Percentiles rank a stretch among this genome's conserved stretches.
Conservation (phyloP, 495 filamentous ascomycete species). For the Alectoria sarmentosa region DNA sequence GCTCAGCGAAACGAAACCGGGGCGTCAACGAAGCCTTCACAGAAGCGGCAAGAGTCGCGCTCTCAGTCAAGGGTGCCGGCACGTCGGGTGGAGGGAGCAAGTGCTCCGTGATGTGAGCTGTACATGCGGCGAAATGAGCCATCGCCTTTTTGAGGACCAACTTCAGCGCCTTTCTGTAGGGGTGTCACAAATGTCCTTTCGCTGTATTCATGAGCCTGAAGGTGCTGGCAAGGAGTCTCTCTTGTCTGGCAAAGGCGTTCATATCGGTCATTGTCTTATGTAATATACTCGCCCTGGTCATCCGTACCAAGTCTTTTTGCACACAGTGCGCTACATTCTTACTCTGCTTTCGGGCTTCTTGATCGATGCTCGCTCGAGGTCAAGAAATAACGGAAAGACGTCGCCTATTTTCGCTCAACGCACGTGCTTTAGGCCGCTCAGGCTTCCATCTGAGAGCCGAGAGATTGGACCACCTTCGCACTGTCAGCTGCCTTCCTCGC, state of each 20-base stretch:
- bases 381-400: not conserved
- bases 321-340: not conserved
- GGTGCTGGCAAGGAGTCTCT: constrained; percentile 1
- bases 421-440: not conserved
- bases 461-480: not conserved
- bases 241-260: constrained; percentile 10
- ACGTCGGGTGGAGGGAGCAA: constrained; percentile 43
- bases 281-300: constrained; percentile 3
- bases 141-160: not conserved
- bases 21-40: constrained; percentile 98
- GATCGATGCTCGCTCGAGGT: not conserved
- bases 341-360: not conserved
- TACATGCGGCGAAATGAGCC: not conserved
- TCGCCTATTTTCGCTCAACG: not conserved
- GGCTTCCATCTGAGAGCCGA: not conserved
- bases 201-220: constrained; percentile 3
- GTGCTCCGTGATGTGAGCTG: constrained; percentile 49
- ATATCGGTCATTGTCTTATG: constrained; percentile 5
- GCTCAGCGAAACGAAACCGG: constrained; percentile 94
- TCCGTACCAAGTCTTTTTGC: not conserved
- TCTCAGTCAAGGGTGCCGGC: constrained; percentile 63
- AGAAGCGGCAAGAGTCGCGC: constrained; percentile 92
- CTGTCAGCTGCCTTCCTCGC: not conserved
- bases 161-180: not conserved
- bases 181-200: not conserved